These are phyloP conservation scores for Capsicum rhomboideum DNA, from an alignment of 257 asterid species.

Conservation along the genomic window DNA sequence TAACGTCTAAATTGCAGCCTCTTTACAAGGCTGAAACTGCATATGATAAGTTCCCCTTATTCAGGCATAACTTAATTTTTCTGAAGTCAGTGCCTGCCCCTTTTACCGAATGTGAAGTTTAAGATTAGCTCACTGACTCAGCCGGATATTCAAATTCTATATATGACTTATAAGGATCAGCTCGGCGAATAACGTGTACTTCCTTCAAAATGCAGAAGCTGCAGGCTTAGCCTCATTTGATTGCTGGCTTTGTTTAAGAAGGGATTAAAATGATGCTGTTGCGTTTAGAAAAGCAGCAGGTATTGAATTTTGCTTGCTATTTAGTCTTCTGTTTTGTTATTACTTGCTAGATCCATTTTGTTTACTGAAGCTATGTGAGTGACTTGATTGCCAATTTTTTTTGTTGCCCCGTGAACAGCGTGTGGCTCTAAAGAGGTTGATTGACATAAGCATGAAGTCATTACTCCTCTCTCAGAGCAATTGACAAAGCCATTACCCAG, in stretches of 20 bases:
- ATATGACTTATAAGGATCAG: slow-evolving; percentile 18
- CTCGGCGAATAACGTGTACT: slow-evolving; percentile 62
- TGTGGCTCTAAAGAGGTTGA: slow-evolving; percentile 72
- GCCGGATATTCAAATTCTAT: not conserved
- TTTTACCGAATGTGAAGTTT: not conserved
- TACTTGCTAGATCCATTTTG: not conserved
- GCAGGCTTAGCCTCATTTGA: slow-evolving; percentile 92
- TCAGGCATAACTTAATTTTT: not conserved
- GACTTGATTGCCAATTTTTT: slow-evolving; percentile 10
- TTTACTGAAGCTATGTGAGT: not conserved
- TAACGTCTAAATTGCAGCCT: not conserved
- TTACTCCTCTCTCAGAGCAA: slow-evolving; percentile 81
- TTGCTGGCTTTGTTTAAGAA: slow-evolving; percentile 96
- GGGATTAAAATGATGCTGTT: slow-evolving; percentile 85
- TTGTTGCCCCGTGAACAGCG: slow-evolving; percentile 33
- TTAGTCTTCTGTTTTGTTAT: not conserved
- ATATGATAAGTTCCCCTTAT: not conserved
- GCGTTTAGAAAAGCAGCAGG: slow-evolving; percentile 94
- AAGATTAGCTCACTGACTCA: not conserved
- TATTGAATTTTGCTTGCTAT: not conserved
- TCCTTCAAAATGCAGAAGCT: slow-evolving; percentile 94
- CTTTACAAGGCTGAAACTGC: not conserved
- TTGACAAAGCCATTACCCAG: slow-evolving; percentile 77
- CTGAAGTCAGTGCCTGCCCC: not conserved
- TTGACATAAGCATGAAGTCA: slow-evolving; percentile 87